phyloP scores from a whole-genome alignment of 768 basidiomycete species.

The Boletus patriciae region DNA sequence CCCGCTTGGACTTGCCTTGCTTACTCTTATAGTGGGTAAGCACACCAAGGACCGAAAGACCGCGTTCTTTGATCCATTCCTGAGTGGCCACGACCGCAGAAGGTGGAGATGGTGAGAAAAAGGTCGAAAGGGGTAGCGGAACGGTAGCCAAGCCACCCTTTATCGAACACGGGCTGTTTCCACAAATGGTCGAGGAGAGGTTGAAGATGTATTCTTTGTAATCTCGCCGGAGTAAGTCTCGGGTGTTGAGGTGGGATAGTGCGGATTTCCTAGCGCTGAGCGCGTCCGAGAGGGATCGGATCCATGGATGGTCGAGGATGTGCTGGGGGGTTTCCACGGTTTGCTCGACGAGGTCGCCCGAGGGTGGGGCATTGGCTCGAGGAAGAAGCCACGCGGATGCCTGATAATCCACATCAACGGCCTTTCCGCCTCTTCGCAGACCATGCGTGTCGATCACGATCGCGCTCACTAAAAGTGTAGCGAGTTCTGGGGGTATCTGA shows the following conservation, averaged over 20 bases:
- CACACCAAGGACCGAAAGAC: constrained; percentile 70
- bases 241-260: constrained; percentile 62
- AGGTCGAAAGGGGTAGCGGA: constrained; percentile 58
- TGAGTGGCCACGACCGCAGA: constrained; percentile 28
- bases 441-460: constrained; percentile 88
- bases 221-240: constrained; percentile 88
- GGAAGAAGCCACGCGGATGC: constrained; percentile 68
- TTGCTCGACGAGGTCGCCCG: background rate
- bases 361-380: constrained; percentile 45
- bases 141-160: constrained; percentile 82
- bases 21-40: constrained; percentile 66
- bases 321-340: constrained; percentile 15
- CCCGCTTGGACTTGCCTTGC: constrained; percentile 60
- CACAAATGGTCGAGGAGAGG: constrained; percentile 33
- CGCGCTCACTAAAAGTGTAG: constrained; percentile 74
- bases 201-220: constrained; percentile 82
- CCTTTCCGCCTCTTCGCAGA: constrained; percentile 77
- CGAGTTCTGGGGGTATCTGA: constrained; percentile 56
- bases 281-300: constrained; percentile 53
- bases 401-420: constrained; percentile 57
- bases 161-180: constrained; percentile 37
- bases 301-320: constrained; percentile 40
- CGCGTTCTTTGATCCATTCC: constrained; percentile 65
- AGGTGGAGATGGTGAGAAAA: constrained; percentile 34
- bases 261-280: constrained; percentile 56